phyloP scores from a whole-genome alignment of 805 yeast genomes.

The Spencermartinsiella europaea region DNA sequence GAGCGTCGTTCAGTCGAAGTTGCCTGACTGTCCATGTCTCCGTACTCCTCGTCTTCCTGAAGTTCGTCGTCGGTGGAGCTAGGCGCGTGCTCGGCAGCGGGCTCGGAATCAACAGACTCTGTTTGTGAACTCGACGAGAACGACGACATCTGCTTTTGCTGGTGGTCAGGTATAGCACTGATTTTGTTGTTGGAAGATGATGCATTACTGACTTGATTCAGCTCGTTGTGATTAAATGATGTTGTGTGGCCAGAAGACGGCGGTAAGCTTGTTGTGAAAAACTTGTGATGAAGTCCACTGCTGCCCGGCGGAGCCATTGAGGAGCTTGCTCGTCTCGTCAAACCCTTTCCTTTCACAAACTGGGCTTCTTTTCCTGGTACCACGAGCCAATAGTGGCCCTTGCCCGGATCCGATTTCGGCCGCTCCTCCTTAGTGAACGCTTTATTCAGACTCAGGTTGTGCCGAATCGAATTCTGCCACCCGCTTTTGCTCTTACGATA shows the following conservation, averaged over 20 bases:
- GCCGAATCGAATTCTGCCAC: slow-evolving; percentile 97
- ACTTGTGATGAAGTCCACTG: background rate
- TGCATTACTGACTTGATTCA: background rate
- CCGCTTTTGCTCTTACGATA: slow-evolving; percentile 84
- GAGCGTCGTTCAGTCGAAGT: background rate
- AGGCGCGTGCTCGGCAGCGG: slow-evolving; percentile 5
- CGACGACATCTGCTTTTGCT: no score
- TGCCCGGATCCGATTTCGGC: slow-evolving; percentile 54
- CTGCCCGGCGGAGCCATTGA: background rate
- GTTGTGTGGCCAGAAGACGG: background rate
- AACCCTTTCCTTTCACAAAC: slow-evolving; percentile 45
- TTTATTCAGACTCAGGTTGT: slow-evolving; percentile 85
- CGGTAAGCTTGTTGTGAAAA: background rate
- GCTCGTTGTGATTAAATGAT: background rate
- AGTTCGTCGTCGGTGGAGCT: slow-evolving; percentile 18
- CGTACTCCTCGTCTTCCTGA: slow-evolving; percentile 8
- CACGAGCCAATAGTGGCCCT: slow-evolving; percentile 89
- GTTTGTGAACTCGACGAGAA: background rate
- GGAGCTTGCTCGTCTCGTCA: background rate
- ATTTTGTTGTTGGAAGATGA: background rate
- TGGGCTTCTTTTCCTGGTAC: slow-evolving; percentile 77
- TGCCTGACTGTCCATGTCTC: background rate
- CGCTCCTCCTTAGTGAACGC: slow-evolving; percentile 88
- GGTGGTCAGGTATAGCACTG: background rate
- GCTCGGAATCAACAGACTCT: background rate